Percentiles rank a stretch among this genome's conserved stretches.
Evolutionary conservation across 257 asterid species (phyloP).

Genomic region (Lavandula angustifolia): DNA sequence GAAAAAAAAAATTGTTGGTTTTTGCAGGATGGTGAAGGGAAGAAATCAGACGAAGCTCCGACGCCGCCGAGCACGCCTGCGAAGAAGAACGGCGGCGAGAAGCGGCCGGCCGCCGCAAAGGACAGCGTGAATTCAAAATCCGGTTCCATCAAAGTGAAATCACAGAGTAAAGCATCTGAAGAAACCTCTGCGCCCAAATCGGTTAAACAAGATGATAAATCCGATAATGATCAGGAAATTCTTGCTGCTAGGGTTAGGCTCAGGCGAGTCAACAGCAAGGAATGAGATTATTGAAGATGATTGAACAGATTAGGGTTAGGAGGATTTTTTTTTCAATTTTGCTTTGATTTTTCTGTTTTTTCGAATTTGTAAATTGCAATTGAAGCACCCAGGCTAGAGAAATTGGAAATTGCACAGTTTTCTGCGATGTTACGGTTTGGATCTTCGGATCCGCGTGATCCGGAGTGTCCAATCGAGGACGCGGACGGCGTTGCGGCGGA

Average conservation of each 20-base stretch:
- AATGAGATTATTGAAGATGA: not conserved
- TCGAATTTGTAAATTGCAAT: not conserved
- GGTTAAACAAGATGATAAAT: slow-evolving; percentile 12
- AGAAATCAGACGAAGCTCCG: slow-evolving; percentile 27
- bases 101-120: slow-evolving; percentile 29
- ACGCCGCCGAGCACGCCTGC: slow-evolving; percentile 42
- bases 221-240: slow-evolving; percentile 19
- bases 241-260: slow-evolving; percentile 37
- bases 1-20: not conserved
- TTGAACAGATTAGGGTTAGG: not conserved
- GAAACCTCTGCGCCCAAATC: slow-evolving; percentile 31
- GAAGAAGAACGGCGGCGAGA: slow-evolving; percentile 37
- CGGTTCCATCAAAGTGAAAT: slow-evolving; percentile 40
- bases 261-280: slow-evolving; percentile 34
- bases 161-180: slow-evolving; percentile 39
- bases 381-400: no score
- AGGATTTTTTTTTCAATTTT: not conserved
- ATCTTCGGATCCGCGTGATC: slow-evolving; percentile 39
- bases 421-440: slow-evolving; percentile 37
- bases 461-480: slow-evolving; percentile 55
- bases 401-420: no score
- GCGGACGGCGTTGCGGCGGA: slow-evolving; percentile 38
- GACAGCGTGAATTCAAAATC: slow-evolving; percentile 33
- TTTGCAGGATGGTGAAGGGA: slow-evolving; percentile 32
- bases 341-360: not conserved